Base-by-base conservation (phyloP, 495 filamentous ascomycete genomes). In the Bacidia gigantensis region DNA sequence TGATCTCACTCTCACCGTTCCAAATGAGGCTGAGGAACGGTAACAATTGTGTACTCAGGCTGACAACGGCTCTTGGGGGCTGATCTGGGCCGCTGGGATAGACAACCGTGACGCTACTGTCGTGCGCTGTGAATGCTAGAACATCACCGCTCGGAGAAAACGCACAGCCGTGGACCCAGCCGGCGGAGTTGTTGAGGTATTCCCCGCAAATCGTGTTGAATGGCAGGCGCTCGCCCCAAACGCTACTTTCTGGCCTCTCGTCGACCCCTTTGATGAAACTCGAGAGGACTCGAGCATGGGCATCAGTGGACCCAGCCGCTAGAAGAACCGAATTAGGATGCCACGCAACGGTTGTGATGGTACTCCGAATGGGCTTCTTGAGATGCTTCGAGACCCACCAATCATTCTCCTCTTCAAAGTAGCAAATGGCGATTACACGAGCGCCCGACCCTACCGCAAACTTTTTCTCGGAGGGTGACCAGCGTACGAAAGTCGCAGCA, bases 341-440 rank as follows among this genome's bases (percentile, higher is more conserved):
- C 92, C 92, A 98, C 42, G 79, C 82, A 18, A 98, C 77, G 1
- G 85, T 86, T 40, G 92, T 96, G 59, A 98, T 86, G 43, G 92
- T 98, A 62, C 85, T 90, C 48, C 92, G 86, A 60, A 97, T 92
- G 3, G 93, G 92, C 73, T 96, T 97, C 77, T 95, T 96, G 53
- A 98, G 67, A 67, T 98, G 92, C 73, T 97, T 98, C 32, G 89
- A 95, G 5, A 97, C 90, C 92, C 92, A 98, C 93, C 93, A 97
- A 71, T 97, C 87, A 64, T 97, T 96, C 68, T 97, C 93, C 62
- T 92, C 84, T 61, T 98, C 92, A 58, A 97, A 98, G 72, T 96
- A 96, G 73, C 92, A 98, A 58, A 96, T 79, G n/a, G 92, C 86
- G 60, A 98, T 95, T 50, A 93, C 82, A 50, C 93, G 79, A 55